Percentiles rank a stretch among this genome's conserved stretches.
Conservation (phyloP, 352 stramenopile species). For the Phytopythium cucurbitacearum region DNA sequence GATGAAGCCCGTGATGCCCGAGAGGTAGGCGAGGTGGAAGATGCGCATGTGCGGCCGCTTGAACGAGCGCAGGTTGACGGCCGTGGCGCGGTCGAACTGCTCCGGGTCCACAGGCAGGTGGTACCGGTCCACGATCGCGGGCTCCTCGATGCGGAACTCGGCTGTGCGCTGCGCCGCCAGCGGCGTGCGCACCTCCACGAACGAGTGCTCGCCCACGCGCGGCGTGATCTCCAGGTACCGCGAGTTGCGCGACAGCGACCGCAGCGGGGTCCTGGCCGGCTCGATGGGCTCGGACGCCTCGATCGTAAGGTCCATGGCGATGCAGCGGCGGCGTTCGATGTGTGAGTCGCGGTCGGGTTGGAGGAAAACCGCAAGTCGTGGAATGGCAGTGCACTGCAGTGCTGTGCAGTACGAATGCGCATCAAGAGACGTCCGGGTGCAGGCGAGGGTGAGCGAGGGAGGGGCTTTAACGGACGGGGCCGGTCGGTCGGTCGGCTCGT, state of each 20-base stretch:
- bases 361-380: no score
- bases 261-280: not conserved
- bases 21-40: conserved; percentile 91
- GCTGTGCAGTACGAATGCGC: no score
- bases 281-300: no score
- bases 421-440: not conserved
- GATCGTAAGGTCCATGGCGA: no score
- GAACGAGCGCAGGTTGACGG: conserved; percentile 79
- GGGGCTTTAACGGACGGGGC: not conserved
- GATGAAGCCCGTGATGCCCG: conserved; percentile 92
- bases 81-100: conserved; percentile 66
- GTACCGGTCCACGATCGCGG: conserved; percentile 17
- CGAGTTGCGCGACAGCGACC: conserved; percentile 6
- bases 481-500: not conserved
- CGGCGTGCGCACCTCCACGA: conserved; percentile 12
- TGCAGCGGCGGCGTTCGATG: no score
- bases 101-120: conserved; percentile 41
- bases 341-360: no score
- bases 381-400: no score
- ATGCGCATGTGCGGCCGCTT: conserved; percentile 92
- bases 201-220: conserved; percentile 13
- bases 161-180: conserved; percentile 13
- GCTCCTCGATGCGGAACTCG: conserved; percentile 21
- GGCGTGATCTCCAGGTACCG: conserved; percentile 19
- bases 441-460: conserved; percentile 1